These are phyloP conservation scores for Candida mesenterica DNA, from an alignment of 1,139 yeast genomes.

Conservation along the genomic window DNA sequence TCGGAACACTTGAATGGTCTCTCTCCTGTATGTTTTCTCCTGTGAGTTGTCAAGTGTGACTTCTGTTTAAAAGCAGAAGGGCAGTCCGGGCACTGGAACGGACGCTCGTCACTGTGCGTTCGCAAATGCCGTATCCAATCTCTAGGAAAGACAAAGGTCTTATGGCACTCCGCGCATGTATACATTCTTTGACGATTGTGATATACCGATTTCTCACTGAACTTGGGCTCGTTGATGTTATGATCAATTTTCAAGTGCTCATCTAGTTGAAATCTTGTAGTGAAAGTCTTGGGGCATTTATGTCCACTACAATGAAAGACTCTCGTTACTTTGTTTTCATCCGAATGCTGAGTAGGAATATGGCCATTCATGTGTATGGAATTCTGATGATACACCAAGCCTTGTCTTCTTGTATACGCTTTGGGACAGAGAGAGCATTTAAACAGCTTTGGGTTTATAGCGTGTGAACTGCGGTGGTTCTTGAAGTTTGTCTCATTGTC, in stretches of 20 bases:
- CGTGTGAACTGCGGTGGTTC: conserved; percentile 13
- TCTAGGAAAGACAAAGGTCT: conserved; percentile 20
- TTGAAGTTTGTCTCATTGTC: conserved; percentile 9
- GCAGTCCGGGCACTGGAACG: conserved; percentile 22
- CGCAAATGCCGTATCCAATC: conserved; percentile 24
- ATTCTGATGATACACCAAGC: conserved; percentile 13
- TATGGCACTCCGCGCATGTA: conserved; percentile 13
- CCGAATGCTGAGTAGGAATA: neutral
- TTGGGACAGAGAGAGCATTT: conserved; percentile 13
- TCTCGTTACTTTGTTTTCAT: conserved; percentile 5
- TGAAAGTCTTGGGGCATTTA: conserved; percentile 12
- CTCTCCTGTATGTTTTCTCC: conserved; percentile 83
- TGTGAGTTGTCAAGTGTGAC: conserved; percentile 81
- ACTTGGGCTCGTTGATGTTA: conserved; percentile 3
- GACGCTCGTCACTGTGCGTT: conserved; percentile 27
- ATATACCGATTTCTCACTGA: conserved; percentile 11
- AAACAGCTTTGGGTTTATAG: conserved; percentile 11
- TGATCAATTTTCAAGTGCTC: conserved; percentile 11
- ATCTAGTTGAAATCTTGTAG: conserved; percentile 8
- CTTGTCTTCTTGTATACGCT: conserved; percentile 12
- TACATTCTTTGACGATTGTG: conserved; percentile 2
- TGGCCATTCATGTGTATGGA: conserved; percentile 11
- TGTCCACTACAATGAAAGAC: conserved; percentile 14
- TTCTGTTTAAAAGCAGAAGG: conserved; percentile 64
- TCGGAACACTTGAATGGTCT: conserved; percentile 69